Evolutionary conservation across 306 rosid genomes (phyloP).

Genomic region (Macrotyloma uniflorum): DNA sequence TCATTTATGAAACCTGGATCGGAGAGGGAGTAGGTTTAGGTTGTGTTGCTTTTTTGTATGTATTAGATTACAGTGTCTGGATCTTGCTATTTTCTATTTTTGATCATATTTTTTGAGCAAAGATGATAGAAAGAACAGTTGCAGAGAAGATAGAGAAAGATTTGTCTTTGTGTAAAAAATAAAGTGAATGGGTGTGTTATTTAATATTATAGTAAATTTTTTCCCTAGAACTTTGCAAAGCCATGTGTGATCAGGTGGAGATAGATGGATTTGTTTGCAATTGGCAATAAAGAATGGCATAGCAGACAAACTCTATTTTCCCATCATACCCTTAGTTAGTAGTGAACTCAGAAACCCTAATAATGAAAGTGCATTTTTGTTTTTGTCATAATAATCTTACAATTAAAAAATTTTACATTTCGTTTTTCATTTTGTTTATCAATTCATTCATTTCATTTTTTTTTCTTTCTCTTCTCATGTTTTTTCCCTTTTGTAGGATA

Average conservation of each 20-base stretch:
- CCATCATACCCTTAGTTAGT: not conserved
- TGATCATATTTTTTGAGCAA: not conserved
- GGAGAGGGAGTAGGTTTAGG: not conserved
- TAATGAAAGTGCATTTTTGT: conserved; percentile 23
- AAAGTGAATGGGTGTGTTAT: conserved; percentile 34
- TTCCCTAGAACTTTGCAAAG: conserved; percentile 37
- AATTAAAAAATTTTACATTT: not conserved
- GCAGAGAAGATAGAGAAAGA: conserved; percentile 25
- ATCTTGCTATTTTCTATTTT: not conserved
- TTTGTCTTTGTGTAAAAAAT: conserved; percentile 25
- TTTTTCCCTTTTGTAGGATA: too few species aligned
- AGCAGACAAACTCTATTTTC: not conserved
- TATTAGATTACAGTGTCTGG: not conserved
- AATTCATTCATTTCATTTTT: not conserved
- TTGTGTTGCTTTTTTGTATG: conserved; percentile 6
- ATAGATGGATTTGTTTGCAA: conserved; percentile 47
- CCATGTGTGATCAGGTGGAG: conserved; percentile 56
- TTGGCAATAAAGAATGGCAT: conserved; percentile 41
- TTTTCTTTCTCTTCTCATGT: not conserved
- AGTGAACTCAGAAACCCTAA: conserved; percentile 25
- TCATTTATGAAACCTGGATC: conserved; percentile 14
- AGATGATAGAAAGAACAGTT: conserved; percentile 12
- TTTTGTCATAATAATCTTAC: not conserved
- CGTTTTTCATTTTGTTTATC: not conserved
- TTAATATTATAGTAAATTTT: not conserved